Evolutionary conservation across 169 alveolate species (phyloP), one percentile per base, ranked within the genome.

Genomic region (Cryptosporidium viatorum): DNA sequence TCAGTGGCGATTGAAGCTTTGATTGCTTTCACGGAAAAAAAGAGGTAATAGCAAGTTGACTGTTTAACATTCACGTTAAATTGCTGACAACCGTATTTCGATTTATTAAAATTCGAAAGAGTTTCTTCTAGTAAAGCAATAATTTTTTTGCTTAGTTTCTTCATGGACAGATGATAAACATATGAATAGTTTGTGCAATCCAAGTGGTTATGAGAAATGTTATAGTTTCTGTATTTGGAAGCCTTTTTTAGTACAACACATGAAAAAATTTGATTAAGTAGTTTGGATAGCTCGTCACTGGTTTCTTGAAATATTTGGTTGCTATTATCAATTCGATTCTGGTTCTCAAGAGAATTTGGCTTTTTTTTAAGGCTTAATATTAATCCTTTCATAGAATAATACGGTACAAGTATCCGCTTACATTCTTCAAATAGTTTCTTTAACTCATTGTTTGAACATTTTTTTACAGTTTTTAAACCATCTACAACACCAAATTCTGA

Each of bases 131-230:
- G 50, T 14, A 37, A 65, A 21, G 0, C 8, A 14, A 35, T 2
- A 65, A 65, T 65, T 33, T 6, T 33, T 33, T 65, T 37, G 52
- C 33, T 37, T 16, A 65, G 43, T 37, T 29, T 33, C 18, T 65
- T 65, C 71, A 65, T 65, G 12, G 71, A 31, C 33, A 14, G 33
- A 29, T 65, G 14, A 65, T 65, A 65, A 37, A 37, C 48, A 35
- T 37, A 65, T 16, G 71, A 31, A 35, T 31, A 14, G 5, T 33
- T 65, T 0, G n/a, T 65, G 52, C 50, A 65, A 29, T 9, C 50
- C 0, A 35, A 7, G 51, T 37, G 71, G 31, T 65, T 65, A 23
- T 0, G 0, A n/a, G 52, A 37, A 8, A 29, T 12, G 9, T 0
- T 31, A 37, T n/a, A n/a, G 12, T 65, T 31, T 37, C 3, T 65